Percentiles rank a stretch among this genome's conserved stretches.
phyloP scores from a whole-genome alignment of 2,329 filamentous ascomycete species.

The Cercospora zeae-maydis region DNA sequence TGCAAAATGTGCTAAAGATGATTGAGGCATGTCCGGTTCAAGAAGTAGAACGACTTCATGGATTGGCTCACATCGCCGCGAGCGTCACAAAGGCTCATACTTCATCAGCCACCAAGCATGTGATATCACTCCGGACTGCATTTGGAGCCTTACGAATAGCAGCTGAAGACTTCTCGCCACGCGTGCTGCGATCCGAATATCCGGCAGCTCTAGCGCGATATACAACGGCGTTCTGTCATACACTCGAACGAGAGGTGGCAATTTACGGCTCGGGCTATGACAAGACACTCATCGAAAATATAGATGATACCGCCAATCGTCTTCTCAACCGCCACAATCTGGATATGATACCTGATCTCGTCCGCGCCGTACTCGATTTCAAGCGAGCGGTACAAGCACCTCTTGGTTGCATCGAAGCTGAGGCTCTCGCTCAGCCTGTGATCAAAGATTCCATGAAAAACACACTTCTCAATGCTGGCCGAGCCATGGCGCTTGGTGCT shows the following conservation, averaged over 20 bases:
- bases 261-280: background rate
- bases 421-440: slow-evolving; percentile 23
- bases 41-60: slow-evolving; percentile 25
- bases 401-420: slow-evolving; percentile 25
- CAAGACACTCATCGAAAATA: background rate
- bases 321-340: slow-evolving; percentile 33
- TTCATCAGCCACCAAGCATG: background rate
- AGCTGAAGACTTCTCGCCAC: slow-evolving; percentile 25
- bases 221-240: slow-evolving; percentile 23
- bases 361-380: slow-evolving; percentile 17
- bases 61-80: slow-evolving; percentile 18
- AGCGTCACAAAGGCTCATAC: slow-evolving; percentile 1
- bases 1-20: slow-evolving; percentile 42
- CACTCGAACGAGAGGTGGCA: background rate
- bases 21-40: slow-evolving; percentile 43
- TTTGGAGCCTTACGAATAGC: slow-evolving; percentile 10
- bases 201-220: slow-evolving; percentile 26
- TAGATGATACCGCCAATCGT: slow-evolving; percentile 27
- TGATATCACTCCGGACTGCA: background rate
- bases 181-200: slow-evolving; percentile 32
- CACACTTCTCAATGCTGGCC: slow-evolving; percentile 41
- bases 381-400: slow-evolving; percentile 12
- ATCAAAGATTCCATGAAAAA: slow-evolving; percentile 39
- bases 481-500: slow-evolving; percentile 46
- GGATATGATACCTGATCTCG: slow-evolving; percentile 25